Evolutionary conservation across 2,329 filamentous ascomycete genomes (phyloP).

Genomic region (Cytospora piceicola): DNA sequence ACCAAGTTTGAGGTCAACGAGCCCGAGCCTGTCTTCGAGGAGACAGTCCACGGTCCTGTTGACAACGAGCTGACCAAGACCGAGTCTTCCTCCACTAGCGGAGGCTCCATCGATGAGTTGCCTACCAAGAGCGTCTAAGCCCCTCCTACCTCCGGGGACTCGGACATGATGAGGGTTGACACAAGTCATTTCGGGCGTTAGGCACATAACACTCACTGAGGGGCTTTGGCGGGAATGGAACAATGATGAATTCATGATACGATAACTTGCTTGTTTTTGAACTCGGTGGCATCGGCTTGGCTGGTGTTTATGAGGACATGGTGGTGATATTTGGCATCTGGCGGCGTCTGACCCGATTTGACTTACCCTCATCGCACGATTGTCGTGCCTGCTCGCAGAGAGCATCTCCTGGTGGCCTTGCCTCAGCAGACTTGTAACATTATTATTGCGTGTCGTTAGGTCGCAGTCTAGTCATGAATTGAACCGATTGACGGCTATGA

Average conservation of each 20-base stretch:
- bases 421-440: conserved; percentile 26
- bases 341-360: conserved; percentile 25
- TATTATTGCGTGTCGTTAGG: conserved; percentile 21
- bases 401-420: conserved; percentile 24
- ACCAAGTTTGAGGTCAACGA: conserved; percentile 96
- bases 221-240: conserved; percentile 11
- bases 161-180: conserved; percentile 31
- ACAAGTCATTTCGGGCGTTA: conserved; percentile 26
- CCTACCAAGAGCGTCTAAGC: conserved; percentile 36
- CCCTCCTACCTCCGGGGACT: conserved; percentile 8
- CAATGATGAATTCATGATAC: conserved; percentile 19
- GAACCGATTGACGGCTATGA: conserved; percentile 6
- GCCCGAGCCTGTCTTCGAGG: conserved; percentile 88
- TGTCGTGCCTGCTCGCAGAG: conserved; percentile 28
- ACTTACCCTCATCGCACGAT: conserved; percentile 30
- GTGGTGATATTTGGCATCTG: conserved; percentile 24
- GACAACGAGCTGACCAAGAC: conserved; percentile 62
- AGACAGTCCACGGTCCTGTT: conserved; percentile 74
- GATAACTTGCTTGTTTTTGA: conserved; percentile 5
- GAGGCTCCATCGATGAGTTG: conserved; percentile 58
- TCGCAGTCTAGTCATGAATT: conserved; percentile 10
- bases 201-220: conserved; percentile 26
- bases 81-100: conserved; percentile 60
- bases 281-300: conserved; percentile 17
- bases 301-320: conserved; percentile 20